Evolutionary conservation across 73 alveolate species (phyloP), one percentile per base, ranked within the genome.

Genomic region (Symbiodinium natans): DNA sequence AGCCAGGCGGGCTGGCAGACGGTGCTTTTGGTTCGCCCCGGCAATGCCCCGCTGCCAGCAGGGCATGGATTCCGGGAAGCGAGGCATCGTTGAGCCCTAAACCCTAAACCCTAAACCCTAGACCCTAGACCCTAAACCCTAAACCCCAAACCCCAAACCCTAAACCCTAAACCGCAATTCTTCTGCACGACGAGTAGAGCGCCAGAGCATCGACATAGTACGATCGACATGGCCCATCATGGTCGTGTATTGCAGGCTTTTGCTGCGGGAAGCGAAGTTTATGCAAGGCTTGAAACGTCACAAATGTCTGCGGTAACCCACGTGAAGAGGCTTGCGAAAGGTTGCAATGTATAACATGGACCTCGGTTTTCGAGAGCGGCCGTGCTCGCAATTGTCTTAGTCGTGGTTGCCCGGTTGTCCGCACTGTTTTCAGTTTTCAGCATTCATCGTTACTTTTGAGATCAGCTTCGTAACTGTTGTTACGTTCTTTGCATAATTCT

Each of bases 31-130:
- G 42, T 38, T 15, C 90, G 98, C 4, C 98, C 92, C 19, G 98
- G 98, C 98, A 92, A 92, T 73, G 98, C 98, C 34, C 98, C 98
- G 83, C 83, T 92, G 92, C 98, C 98, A 33, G 71, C 54, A 4
- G 21, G 29, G 38, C 98, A 92, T 38, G 98, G 98, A 59, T 92
- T 92, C 34, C 54, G 98, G 63, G 92, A 74, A 34, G 98, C 83
- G 25, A 92, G 77, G 77, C 77, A 11, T 29, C 68, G 68, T 21
- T 52, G n/a, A n/a, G n/a, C n/a, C n/a, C n/a, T n/a, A n/a, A n/a
- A n/a, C n/a, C n/a, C n/a, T n/a, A n/a, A n/a, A n/a, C n/a, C n/a
- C n/a, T n/a, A n/a, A n/a, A n/a, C n/a, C n/a, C n/a, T n/a, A n/a
- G n/a, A n/a, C n/a, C n/a, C n/a, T n/a, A n/a, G n/a, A n/a, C n/a